These are phyloP conservation scores for Plenodomus lindquistii DNA, from an alignment of 2,329 filamentous ascomycete species.

Conservation along the genomic window DNA sequence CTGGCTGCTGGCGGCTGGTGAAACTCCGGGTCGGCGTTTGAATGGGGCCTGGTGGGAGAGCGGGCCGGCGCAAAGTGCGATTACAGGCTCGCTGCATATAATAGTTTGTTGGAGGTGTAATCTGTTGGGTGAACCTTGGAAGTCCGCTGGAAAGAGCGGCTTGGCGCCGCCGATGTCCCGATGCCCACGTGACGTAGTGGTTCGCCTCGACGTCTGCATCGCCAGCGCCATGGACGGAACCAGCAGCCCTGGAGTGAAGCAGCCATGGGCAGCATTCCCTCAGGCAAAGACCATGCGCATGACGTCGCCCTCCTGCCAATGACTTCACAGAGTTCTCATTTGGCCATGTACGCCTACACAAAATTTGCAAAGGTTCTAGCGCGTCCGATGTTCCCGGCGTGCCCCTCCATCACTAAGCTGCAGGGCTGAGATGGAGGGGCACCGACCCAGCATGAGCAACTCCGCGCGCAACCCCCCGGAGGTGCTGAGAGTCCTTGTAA, in stretches of 20 bases:
- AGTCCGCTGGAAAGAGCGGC: slow-evolving; percentile 8
- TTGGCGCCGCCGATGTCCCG: slow-evolving; percentile 8
- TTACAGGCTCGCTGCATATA: not conserved
- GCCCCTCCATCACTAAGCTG: slow-evolving; percentile 20
- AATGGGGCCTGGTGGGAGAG: slow-evolving; percentile 22
- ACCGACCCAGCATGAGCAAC: slow-evolving; percentile 9
- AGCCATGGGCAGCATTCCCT: too few species aligned
- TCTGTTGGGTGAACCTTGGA: slow-evolving; percentile 28
- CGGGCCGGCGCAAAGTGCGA: slow-evolving; percentile 28
- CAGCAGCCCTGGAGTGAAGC: too few species aligned
- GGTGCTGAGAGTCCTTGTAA: too few species aligned
- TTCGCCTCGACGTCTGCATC: not conserved
- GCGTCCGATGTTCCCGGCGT: slow-evolving; percentile 13
- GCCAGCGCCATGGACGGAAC: not conserved
- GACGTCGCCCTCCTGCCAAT: not conserved
- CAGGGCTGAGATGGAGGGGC: slow-evolving; percentile 24
- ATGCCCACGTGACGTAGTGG: slow-evolving; percentile 3
- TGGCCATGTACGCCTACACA: not conserved
- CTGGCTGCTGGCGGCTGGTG: slow-evolving; percentile 5
- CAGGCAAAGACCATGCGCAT: not conserved
- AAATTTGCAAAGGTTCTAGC: slow-evolving; percentile 5
- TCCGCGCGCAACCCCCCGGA: slow-evolving; percentile 15
- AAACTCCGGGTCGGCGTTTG: slow-evolving; percentile 17
- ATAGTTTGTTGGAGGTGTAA: slow-evolving; percentile 1
- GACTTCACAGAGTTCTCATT: not conserved